Conservation (phyloP, 768 basidiomycete species). For the Lyophyllum semitale region DNA sequence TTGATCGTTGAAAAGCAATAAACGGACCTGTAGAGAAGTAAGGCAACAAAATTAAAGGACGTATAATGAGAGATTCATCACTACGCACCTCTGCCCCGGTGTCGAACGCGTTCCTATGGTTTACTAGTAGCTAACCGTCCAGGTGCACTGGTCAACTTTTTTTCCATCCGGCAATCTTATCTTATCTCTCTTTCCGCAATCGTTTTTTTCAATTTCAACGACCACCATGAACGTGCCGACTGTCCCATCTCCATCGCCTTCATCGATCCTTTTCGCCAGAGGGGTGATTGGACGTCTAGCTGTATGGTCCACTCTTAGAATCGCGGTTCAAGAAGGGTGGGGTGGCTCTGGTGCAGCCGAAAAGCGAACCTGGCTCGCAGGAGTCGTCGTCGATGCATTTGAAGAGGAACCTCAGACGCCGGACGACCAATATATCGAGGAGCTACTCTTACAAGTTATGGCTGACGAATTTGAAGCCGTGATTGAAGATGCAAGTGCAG, state of each 20-base stretch:
- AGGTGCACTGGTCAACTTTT: neutral
- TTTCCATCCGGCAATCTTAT: constrained; percentile 11
- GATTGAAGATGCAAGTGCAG: constrained; percentile 85
- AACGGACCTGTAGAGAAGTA: neutral
- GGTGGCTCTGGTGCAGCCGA: constrained; percentile 71
- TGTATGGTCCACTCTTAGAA: constrained; percentile 82
- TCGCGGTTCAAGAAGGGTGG: constrained; percentile 87
- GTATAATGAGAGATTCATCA: neutral
- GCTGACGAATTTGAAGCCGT: constrained; percentile 83
- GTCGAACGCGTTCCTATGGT: neutral
- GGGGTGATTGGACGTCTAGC: constrained; percentile 81
- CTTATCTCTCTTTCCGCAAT: constrained; percentile 8
- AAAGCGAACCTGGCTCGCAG: constrained; percentile 87
- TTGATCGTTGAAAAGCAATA: neutral
- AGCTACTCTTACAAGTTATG: constrained; percentile 81
- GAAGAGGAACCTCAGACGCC: constrained; percentile 49
- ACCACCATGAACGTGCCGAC: constrained; percentile 22
- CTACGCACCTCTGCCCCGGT: neutral
- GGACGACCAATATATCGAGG: constrained; percentile 80
- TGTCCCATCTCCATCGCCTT: constrained; percentile 44
- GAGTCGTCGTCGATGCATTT: constrained; percentile 78
- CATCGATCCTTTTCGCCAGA: constrained; percentile 78
- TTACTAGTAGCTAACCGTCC: neutral
- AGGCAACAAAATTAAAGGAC: neutral
- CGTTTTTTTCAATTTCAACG: neutral